Evolutionary conservation across 345 rosid species (phyloP), one percentile per base, ranked within the genome.

Genomic region (Microthlaspi erraticum): DNA sequence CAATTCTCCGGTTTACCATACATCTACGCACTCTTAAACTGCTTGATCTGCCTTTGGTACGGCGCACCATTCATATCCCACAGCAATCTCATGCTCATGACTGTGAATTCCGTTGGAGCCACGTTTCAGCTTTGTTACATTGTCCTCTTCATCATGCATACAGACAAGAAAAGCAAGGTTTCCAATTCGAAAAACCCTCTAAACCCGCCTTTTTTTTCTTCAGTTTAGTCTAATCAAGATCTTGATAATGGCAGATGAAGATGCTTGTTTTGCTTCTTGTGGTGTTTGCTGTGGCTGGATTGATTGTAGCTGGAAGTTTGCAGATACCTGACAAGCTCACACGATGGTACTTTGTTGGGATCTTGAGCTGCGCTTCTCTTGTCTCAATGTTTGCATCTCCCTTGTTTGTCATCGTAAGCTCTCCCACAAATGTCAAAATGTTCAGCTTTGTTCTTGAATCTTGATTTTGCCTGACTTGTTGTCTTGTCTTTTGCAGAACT

Each of bases 351-450:
- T 45, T 78, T 46, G 88, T 90, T 23, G 98, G 98, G 36, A 37
- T 74, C 19, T 53, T 93, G 79, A 90, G 96, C 50, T 71, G 84
- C 45, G 80, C 60, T 71, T 80, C 93, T 83, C 96, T 93, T 64
- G 75, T 90, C 48, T 87, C 91, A 33, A 93, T 93, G 98, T 88
- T 86, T 60, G 98, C 96, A 6, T 93, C 98, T 12, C 98, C 98
- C 0, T 80, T 93, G 83, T 83, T 90, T 78, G 81, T 93, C 69
- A 88, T 93, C 19, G 98, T 93, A 75, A 83, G 98, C 80, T 41
- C 23, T 23, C 65, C 29, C 65, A 17, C 17, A 16, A 31, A 58
- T 38, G 55, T 49, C 31, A 3, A 13, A 1, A 10, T 63, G 7
- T 49, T 10, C 18, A 70, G 33, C 17, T 55, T 63, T 70, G 4